These are phyloP conservation scores for Sporisorium graminicola DNA, from an alignment of 1,284 basidiomycete genomes.

Conservation along the genomic window DNA sequence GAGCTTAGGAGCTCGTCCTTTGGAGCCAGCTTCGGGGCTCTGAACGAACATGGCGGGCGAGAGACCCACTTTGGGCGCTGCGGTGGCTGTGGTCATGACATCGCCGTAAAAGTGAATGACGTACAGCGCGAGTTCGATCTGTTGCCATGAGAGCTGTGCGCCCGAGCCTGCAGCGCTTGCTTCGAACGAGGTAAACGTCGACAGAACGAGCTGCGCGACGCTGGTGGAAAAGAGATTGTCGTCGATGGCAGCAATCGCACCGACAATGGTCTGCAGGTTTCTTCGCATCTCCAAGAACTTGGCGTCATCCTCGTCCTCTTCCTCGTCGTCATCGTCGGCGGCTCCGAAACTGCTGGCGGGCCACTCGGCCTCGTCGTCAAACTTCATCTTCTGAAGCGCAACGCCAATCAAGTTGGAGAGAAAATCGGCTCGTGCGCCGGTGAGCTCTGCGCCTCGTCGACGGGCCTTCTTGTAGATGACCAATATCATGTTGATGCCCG, in stretches of 20 bases:
- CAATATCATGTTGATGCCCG: conserved; percentile 58
- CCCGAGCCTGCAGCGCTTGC: conserved; percentile 72
- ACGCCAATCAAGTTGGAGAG: conserved; percentile 83
- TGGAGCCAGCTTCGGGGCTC: conserved; percentile 54
- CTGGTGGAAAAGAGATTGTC: conserved; percentile 82
- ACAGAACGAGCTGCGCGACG: conserved; percentile 79
- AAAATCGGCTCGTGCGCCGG: conserved; percentile 73
- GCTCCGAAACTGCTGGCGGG: conserved; percentile 73
- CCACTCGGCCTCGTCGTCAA: conserved; percentile 83
- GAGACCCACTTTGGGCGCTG: conserved; percentile 62
- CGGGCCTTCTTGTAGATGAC: conserved; percentile 66
- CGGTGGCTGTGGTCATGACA: conserved; percentile 62
- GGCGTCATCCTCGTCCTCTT: conserved; percentile 82
- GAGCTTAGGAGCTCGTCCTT: conserved; percentile 57
- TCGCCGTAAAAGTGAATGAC: conserved; percentile 95
- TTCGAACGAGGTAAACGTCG: conserved; percentile 78
- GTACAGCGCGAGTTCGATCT: conserved; percentile 91
- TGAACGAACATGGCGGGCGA: conserved; percentile 64
- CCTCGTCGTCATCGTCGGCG: conserved; percentile 77
- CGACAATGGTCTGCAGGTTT: conserved; percentile 84
- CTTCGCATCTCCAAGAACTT: conserved; percentile 89
- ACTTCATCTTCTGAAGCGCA: conserved; percentile 80
- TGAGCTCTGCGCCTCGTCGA: conserved; percentile 45
- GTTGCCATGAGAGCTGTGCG: conserved; percentile 83
- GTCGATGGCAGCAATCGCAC: conserved; percentile 84